Evolutionary conservation across 2,329 filamentous ascomycete species (phyloP), one percentile per base, ranked within the genome.

Genomic region (Colletotrichum sp.): DNA sequence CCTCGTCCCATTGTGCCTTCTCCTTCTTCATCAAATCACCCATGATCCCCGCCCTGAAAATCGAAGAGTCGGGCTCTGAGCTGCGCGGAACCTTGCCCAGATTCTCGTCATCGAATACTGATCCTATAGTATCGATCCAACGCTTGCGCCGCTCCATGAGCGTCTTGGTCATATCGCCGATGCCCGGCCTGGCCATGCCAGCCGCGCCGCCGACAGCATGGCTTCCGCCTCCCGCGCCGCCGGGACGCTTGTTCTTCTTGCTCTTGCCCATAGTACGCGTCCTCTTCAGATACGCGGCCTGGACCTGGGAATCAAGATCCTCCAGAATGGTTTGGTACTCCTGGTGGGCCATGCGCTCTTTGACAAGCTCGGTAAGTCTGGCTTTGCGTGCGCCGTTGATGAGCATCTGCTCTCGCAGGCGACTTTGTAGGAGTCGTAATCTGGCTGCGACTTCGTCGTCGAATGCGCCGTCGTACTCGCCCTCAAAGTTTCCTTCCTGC

Each of bases 281-380:
- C 28, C 97, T 94, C 87, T 99, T 99, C 60, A 98, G 92, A 82
- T 99, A 99, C 5, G 97, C 96, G 67, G 95, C 94, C 82, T 99
- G 96, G 57, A 99, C 96, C 83, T 99, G 97, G 57, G 93, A 93
- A 87, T 99, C 97, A 26, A 99, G 92, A 83, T 99, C 97, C 83
- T 99, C 97, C 67, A 98, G 93, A 80, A 99, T 99, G 72, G 96
- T 98, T 83, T 94, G 94, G 87, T 98, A 99, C 83, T 99, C 97
- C 82, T 99, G 97, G 86, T 97, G 93, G 0, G 97, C 97, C 92
- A 99, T 96, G 78, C 95, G 93, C 83, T 98, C 96, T 80, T 96
- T 94, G 9, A 97, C 95, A 32, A 98, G 90, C 48, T 98, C 96
- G 2, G 95, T 92, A 13, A 99, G 89, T 4, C 96, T 92, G 8